phyloP scores from a whole-genome alignment of 768 basidiomycete species.

The Boletus sp. region DNA sequence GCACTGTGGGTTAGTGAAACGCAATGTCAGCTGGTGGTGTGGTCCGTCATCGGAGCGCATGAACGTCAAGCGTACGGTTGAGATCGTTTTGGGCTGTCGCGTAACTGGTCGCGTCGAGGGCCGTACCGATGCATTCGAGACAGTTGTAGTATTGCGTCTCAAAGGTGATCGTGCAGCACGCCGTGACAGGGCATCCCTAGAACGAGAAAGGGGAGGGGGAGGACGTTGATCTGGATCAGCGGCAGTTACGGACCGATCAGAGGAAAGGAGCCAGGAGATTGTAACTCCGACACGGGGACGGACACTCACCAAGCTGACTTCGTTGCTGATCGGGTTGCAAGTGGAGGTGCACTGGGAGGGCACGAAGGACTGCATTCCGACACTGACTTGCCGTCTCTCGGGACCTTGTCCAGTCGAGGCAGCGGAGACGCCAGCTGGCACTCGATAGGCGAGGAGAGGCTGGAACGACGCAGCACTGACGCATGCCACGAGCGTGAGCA shows the following conservation, averaged over 20 bases:
- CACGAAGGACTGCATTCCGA: slow-evolving; percentile 4
- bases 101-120: slow-evolving; percentile 27
- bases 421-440: background rate
- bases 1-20: slow-evolving; percentile 5
- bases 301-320: slow-evolving; percentile 22
- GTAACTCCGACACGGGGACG: slow-evolving; percentile 4
- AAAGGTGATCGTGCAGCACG: slow-evolving; percentile 42
- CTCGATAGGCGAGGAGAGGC: background rate
- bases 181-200: slow-evolving; percentile 28
- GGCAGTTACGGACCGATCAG: background rate
- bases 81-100: slow-evolving; percentile 29
- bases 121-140: slow-evolving; percentile 36
- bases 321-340: slow-evolving; percentile 24
- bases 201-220: background rate
- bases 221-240: background rate
- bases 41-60: too few relatives aligned
- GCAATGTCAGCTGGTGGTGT: background rate
- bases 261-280: background rate
- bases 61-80: slow-evolving; percentile 31
- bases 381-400: slow-evolving; percentile 18
- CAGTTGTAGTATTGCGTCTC: slow-evolving; percentile 41
- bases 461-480: slow-evolving; percentile 1
- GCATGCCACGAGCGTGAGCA: slow-evolving; percentile 3
- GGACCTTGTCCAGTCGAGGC: background rate
- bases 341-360: slow-evolving; percentile 25